phyloP scores from a whole-genome alignment of 805 yeast genomes.

The Zygosaccharomyces lentus region DNA sequence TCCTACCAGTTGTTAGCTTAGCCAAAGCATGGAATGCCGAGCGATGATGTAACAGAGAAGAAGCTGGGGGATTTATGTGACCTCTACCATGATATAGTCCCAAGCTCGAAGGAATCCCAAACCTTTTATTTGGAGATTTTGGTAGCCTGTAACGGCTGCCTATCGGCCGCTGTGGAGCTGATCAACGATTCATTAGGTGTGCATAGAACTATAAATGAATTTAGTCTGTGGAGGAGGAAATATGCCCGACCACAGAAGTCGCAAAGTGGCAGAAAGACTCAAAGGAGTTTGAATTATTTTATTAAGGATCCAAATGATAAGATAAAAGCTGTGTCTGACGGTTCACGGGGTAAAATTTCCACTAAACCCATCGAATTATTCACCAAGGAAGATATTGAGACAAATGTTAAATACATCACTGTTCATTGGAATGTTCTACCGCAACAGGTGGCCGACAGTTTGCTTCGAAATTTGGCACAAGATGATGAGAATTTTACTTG shows the following conservation, averaged over 20 bases:
- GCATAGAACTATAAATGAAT: conserved; percentile 7
- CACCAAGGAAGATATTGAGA: conserved; percentile 48
- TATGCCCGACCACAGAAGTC: conserved; percentile 5
- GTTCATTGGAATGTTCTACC: conserved; percentile 53
- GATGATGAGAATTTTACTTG: conserved; percentile 40
- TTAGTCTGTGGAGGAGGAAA: conserved; percentile 6
- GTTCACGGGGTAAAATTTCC: conserved; percentile 10
- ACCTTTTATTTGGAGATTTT: conserved; percentile 43
- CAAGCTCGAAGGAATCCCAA: conserved; percentile 33
- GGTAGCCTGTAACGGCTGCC: conserved; percentile 50
- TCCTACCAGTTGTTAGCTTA: background rate
- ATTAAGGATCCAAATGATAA: conserved; percentile 13
- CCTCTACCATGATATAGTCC: conserved; percentile 42
- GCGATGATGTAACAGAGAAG: conserved; percentile 33
- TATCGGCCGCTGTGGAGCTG: conserved; percentile 39
- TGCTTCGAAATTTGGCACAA: conserved; percentile 41
- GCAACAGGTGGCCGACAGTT: conserved; percentile 40
- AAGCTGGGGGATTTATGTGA: conserved; percentile 38
- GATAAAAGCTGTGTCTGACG: conserved; percentile 15
- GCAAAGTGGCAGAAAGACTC: conserved; percentile 13
- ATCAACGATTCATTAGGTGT: conserved; percentile 35
- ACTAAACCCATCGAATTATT: conserved; percentile 40
- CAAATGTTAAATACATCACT: conserved; percentile 48
- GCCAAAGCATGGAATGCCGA: background rate
- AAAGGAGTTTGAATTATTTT: conserved; percentile 16